phyloP scores from a whole-genome alignment of 768 basidiomycete genomes.

The Heimioporus sp. region DNA sequence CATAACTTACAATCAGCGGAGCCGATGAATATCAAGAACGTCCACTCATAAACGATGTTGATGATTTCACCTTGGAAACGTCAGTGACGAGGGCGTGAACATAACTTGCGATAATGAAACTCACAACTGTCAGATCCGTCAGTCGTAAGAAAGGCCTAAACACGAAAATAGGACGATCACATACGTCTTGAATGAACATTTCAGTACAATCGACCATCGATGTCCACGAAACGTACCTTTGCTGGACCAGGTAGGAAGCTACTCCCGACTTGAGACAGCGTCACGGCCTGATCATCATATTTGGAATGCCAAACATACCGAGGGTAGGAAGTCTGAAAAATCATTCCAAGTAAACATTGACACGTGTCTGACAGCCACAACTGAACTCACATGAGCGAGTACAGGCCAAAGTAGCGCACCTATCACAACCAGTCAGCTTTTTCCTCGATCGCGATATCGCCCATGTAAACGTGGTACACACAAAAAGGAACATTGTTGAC shows the following conservation, averaged over 20 bases:
- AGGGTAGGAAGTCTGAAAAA: neutral
- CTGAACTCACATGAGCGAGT: neutral
- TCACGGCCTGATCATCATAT: neutral
- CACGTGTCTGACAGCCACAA: too few relatives aligned
- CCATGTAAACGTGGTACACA: neutral
- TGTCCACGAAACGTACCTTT: neutral
- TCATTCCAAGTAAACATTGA: neutral
- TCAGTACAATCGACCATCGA: neutral
- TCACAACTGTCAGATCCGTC: conserved; percentile 1
- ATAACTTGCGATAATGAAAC: neutral
- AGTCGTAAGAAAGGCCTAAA: neutral
- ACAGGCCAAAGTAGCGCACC: conserved; percentile 8
- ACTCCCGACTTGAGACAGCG: neutral
- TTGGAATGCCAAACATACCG: neutral
- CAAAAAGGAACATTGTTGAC: neutral
- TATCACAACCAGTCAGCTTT: neutral
- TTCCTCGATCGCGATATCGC: neutral
- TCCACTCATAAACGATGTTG: neutral
- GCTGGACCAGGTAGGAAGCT: conserved; percentile 6
- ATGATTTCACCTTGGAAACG: neutral
- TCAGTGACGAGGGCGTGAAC: neutral
- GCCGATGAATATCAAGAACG: neutral
- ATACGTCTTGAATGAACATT: neutral
- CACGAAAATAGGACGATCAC: neutral
- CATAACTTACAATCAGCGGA: conserved; percentile 4